Conservation (phyloP, 164 flowering plant genomes). For the Tinospora cordifolia region DNA sequence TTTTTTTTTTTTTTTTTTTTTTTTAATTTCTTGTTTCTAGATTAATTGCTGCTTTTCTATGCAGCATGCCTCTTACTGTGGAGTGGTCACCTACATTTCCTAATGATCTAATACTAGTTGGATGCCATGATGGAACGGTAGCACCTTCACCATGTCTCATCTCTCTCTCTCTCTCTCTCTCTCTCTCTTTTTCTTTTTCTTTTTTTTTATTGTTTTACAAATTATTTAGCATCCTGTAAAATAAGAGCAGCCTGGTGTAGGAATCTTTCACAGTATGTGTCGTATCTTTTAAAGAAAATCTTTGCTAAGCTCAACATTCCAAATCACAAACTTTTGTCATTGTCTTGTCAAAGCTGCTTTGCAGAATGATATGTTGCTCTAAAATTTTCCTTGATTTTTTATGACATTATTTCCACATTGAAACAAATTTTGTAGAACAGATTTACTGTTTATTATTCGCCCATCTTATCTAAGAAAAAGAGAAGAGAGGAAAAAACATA, state of each 20-base stretch:
- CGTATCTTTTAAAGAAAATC: not conserved
- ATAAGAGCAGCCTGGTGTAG: too few species aligned
- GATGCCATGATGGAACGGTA: slow-evolving; percentile 99
- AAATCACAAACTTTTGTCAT: not conserved
- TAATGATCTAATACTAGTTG: slow-evolving; percentile 69
- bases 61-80: slow-evolving; percentile 86
- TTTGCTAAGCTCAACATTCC: not conserved
- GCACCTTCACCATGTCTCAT: slow-evolving; percentile 1
- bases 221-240: too few species aligned
- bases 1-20: not conserved
- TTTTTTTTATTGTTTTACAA: too few species aligned
- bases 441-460: not conserved
- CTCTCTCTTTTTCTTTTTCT: too few species aligned
- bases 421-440: not conserved
- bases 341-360: not conserved
- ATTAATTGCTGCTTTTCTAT: slow-evolving; percentile 13
- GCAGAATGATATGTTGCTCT: not conserved
- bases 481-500: too few species aligned
- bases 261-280: not conserved
- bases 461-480: not conserved
- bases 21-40: not conserved
- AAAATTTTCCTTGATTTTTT: not conserved
- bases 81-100: slow-evolving; percentile 84
- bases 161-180: too few species aligned
- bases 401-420: too few species aligned